Evolutionary conservation across 139 green algal genomes (phyloP).

Genomic region (Zygnema circumcarinatum): DNA sequence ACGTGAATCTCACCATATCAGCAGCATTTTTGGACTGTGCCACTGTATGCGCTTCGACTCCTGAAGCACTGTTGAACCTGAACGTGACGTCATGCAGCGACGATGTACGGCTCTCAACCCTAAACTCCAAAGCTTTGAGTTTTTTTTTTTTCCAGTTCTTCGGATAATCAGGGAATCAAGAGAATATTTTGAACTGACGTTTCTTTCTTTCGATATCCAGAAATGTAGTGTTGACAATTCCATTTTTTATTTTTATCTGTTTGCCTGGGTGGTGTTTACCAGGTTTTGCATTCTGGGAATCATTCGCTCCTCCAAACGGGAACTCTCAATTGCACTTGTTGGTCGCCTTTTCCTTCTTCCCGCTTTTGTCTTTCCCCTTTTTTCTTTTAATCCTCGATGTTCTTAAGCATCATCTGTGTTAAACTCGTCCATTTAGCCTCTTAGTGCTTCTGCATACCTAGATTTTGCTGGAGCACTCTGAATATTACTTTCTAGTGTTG

Average conservation of each 20-base stretch:
- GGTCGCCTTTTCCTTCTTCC: not conserved
- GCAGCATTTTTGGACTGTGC: not conserved
- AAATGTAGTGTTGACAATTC: not conserved
- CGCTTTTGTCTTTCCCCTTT: too few species aligned
- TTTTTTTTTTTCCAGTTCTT: too few species aligned
- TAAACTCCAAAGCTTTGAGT: too few species aligned
- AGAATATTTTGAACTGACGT: too few species aligned
- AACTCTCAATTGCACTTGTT: not conserved
- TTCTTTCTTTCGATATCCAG: not conserved
- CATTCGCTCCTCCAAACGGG: not conserved
- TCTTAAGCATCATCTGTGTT: not conserved
- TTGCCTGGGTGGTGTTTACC: too few species aligned
- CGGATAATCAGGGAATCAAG: too few species aligned
- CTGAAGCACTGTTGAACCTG: not conserved
- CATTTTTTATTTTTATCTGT: too few species aligned
- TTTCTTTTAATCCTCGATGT: not conserved
- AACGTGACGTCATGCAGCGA: not conserved
- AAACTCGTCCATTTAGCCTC: too few species aligned
- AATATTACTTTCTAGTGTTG: not conserved
- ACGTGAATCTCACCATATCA: not conserved
- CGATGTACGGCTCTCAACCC: too few species aligned
- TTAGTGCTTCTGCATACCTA: not conserved
- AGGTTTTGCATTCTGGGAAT: not conserved
- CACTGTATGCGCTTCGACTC: not conserved
- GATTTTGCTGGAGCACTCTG: not conserved